Base-by-base conservation (phyloP, 441 rosid genomes). In the Mallotus japonicus region DNA sequence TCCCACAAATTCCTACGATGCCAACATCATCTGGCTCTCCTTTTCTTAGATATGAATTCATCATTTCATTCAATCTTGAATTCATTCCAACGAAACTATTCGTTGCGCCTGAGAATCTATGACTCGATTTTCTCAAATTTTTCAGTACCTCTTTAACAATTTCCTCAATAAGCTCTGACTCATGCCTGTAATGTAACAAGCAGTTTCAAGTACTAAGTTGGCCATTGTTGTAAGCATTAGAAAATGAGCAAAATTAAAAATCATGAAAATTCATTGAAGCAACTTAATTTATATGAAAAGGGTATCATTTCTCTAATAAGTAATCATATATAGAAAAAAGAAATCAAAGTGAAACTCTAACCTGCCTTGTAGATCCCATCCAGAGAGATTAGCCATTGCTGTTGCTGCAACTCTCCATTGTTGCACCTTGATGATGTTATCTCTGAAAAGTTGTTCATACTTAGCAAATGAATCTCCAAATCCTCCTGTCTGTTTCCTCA, bases 381-480 rank as follows among this genome's bases (percentile, higher is more conserved):
- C 87, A 2, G 77, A 75, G 47, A 82, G 76, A 49, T 66, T 60
- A 8, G 84, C 86, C 0, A 82, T 72, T 65, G 49, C 22, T 15
- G 60, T 63, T 62, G 84, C 65, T 28, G 86, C 85, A 28, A 19
- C 20, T 73, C 81, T 83, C 89, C 85, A 86, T 34, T 57, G 55
- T 0, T 73, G 34, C 12, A 82, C 84, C 1, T 20, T 71, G 19
- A 63, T 62, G 3, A 9, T 13, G 32, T 60, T 51, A 13, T 60
- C 32, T 42, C 44, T 32, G 13, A 24, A 24, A 28, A 32, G 15
- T 17, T 65, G 15, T 3, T 73, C 50, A 73, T 73, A 51, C 44
- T 46, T 37, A 24, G 71, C 50, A 68, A 74, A 74, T 9, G 72
- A 62, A 8, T 67, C 20, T 44, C 32, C 32, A 53, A 78, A 75